These are phyloP conservation scores for Podaxis sp. DNA, from an alignment of 768 basidiomycete species.

Conservation along the genomic window DNA sequence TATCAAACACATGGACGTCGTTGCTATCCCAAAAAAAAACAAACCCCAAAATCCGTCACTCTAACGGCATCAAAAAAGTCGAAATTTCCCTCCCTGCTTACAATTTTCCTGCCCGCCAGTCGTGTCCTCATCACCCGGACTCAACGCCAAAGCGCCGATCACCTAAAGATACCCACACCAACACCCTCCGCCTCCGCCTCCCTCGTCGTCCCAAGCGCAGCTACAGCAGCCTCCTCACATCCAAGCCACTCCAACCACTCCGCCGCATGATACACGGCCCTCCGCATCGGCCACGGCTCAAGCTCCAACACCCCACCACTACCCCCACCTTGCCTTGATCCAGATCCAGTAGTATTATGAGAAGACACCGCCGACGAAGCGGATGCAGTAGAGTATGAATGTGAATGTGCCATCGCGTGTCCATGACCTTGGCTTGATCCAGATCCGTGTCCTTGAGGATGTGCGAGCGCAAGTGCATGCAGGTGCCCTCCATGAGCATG, in stretches of 20 bases:
- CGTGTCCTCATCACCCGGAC: too few relatives aligned
- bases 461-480: constrained; percentile 8
- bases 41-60: too few relatives aligned
- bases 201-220: constrained; percentile 11
- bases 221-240: constrained; percentile 51
- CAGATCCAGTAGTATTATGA: neutral
- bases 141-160: neutral
- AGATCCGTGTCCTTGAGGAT: neutral
- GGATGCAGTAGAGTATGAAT: neutral
- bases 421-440: neutral
- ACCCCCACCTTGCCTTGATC: constrained; percentile 22
- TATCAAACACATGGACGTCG: too few relatives aligned
- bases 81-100: too few relatives aligned
- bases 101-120: too few relatives aligned
- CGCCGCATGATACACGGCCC: constrained; percentile 48
- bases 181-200: constrained; percentile 15
- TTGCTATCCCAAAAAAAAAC: too few relatives aligned
- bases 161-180: constrained; percentile 10
- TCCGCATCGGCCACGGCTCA: constrained; percentile 57
- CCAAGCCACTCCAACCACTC: constrained; percentile 70
- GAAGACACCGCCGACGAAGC: neutral
- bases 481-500: constrained; percentile 14
- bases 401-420: neutral
- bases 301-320: constrained; percentile 32
- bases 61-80: too few relatives aligned